Conservation (phyloP, 441 rosid species). For the Erodium texanum region DNA sequence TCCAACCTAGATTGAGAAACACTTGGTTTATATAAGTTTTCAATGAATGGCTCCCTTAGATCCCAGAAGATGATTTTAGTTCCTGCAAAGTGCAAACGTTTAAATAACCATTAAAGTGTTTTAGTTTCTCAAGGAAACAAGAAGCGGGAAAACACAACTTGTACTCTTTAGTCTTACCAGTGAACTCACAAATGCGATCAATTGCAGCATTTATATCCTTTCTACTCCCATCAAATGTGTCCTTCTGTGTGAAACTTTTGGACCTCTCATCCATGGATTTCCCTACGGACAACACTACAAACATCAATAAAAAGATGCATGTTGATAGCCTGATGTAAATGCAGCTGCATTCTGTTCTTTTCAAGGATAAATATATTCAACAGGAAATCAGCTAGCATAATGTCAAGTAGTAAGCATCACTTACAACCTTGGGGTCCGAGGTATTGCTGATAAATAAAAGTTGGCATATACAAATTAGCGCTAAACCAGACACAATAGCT, state of each 20-base stretch:
- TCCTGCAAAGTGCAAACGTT: conserved; percentile 41
- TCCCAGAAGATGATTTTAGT: conserved; percentile 88
- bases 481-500: not conserved
- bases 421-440: not conserved
- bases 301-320: not conserved
- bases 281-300: conserved; percentile 26
- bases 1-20: conserved; percentile 78
- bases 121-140: conserved; percentile 11
- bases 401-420: no score
- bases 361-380: not conserved
- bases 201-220: conserved; percentile 83
- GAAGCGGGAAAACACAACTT: conserved; percentile 8
- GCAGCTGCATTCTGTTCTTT: not conserved
- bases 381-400: not conserved
- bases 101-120: conserved; percentile 14
- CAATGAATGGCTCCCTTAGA: conserved; percentile 78
- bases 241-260: conserved; percentile 57
- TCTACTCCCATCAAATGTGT: conserved; percentile 78
- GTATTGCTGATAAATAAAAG: not conserved
- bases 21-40: conserved; percentile 69
- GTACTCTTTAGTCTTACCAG: conserved; percentile 39
- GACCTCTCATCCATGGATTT: conserved; percentile 62
- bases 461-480: not conserved
- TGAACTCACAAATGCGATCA: conserved; percentile 76
- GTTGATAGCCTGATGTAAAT: not conserved